Evolutionary conservation across 768 basidiomycete species (phyloP), one percentile per base, ranked within the genome.

Genomic region (Butyriboletus loyo): DNA sequence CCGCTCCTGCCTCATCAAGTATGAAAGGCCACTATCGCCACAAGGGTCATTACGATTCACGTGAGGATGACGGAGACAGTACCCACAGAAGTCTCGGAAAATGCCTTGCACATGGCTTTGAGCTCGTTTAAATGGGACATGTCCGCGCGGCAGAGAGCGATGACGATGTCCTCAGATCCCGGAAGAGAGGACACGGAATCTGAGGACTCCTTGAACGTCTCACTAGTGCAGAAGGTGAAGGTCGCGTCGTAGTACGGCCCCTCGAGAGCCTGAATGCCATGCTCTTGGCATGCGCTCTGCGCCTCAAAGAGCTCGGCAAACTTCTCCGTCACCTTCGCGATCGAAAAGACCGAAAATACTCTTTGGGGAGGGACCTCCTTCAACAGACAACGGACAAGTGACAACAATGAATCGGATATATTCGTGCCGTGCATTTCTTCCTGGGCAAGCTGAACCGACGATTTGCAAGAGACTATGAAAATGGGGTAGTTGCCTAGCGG

Each of bases 271-370:
- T 82, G 45, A 1, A 65, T 55, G 31, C 21, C 53, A 13, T 34
- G 6, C 7, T 27, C 8, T 9, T 37, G 14, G n/a, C 27, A 27
- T 1, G 42, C n/a, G n/a, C n/a, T n/a, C 55, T 39, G 21, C 69
- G 69, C 86, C 81, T 50, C 54, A 32, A 65, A 89, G 10, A 72
- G 53, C 5, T 65, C 54, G 1, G 75, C 73, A 58, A 90, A 86
- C 6, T 57, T 54, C 9, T 53, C 41, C 0, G 81, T 63, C n/a
- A 88, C 67, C 11, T 62, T 57, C 3, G 80, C 73, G 7, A 76
- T 72, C 4, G 84, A 80, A 53, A 88, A 91, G 15, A 89, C 73
- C 2, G 89, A 88, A 64, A 84, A 90, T 0, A 63, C 50, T n/a
- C n/a, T 37, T 19, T 43, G 11, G 0, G 63, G 24, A 34, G 36